Conservation (phyloP, 805 yeast species). For the Limtongia smithiae region DNA sequence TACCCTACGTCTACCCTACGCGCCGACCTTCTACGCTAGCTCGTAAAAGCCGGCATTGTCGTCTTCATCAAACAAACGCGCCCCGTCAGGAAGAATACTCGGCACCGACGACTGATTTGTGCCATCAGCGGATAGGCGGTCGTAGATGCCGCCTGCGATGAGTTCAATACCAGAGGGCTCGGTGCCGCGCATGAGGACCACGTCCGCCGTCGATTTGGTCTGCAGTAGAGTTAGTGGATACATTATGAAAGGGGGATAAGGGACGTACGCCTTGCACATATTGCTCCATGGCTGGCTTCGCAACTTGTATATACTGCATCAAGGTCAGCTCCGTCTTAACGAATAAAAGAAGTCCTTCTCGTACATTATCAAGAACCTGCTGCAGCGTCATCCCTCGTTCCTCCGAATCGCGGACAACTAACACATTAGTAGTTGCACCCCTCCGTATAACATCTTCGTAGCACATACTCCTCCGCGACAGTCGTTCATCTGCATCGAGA, state of each 20-base stretch:
- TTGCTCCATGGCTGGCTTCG: conserved; percentile 65
- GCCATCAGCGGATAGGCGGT: conserved; percentile 24
- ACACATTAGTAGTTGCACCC: no score
- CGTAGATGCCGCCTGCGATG: conserved; percentile 60
- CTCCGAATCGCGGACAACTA: no score
- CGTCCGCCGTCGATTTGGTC: conserved; percentile 71
- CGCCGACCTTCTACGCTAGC: no score
- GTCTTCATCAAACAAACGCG: conserved; percentile 16
- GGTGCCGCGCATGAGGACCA: conserved; percentile 68
- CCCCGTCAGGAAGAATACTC: neutral
- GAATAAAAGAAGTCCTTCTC: neutral
- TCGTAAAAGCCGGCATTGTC: conserved; percentile 20
- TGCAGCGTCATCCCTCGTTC: conserved; percentile 14
- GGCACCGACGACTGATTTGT: neutral
- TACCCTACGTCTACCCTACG: no score
- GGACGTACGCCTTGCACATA: conserved; percentile 42
- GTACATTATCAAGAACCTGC: conserved; percentile 16
- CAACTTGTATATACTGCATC: conserved; percentile 47
- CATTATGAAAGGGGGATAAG: no score
- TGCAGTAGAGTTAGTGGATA: conserved; percentile 6
- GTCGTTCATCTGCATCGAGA: conserved; percentile 78
- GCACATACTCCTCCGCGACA: conserved; percentile 64
- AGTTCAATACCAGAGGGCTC: conserved; percentile 56
- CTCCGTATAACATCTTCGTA: no score
- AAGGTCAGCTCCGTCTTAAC: neutral